Conservation (phyloP, 140 eudicot species). For the Bidens hawaiensis region DNA sequence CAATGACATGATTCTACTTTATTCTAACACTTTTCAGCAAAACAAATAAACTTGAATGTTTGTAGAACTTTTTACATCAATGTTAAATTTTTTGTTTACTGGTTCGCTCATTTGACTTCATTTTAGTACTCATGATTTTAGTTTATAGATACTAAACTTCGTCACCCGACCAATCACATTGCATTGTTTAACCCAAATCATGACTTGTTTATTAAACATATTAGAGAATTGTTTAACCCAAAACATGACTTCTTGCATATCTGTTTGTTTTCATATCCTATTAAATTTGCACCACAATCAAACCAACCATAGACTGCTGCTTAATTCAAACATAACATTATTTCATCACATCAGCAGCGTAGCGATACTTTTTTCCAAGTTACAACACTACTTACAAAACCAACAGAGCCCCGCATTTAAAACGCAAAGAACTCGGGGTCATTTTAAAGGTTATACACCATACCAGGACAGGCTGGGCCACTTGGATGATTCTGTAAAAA, state of each 20-base stretch:
- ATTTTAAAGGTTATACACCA: slow-evolving; percentile 8
- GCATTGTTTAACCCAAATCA: too few relatives aligned
- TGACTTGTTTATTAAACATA: too few relatives aligned
- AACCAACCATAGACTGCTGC: neutral
- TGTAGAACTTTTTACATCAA: too few relatives aligned
- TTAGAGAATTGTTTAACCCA: too few relatives aligned
- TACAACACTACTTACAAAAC: neutral
- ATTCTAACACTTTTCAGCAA: neutral
- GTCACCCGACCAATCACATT: too few relatives aligned
- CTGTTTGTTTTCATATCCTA: too few relatives aligned
- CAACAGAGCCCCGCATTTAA: neutral
- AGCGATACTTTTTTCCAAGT: neutral
- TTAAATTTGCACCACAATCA: neutral
- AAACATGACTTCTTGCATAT: too few relatives aligned
- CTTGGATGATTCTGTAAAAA: slow-evolving; percentile 13
- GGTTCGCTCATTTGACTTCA: too few relatives aligned
- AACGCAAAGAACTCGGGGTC: neutral
- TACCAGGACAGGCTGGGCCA: slow-evolving; percentile 4
- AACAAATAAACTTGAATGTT: neutral
- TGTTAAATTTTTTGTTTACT: too few relatives aligned
- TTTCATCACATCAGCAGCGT: neutral
- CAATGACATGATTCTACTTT: slow-evolving; percentile 2
- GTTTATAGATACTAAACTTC: too few relatives aligned
- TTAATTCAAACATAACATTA: neutral
- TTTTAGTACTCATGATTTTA: too few relatives aligned